phyloP scores from a whole-genome alignment of 495 filamentous ascomycete species.

The Staphylotrichum tortipilum region DNA sequence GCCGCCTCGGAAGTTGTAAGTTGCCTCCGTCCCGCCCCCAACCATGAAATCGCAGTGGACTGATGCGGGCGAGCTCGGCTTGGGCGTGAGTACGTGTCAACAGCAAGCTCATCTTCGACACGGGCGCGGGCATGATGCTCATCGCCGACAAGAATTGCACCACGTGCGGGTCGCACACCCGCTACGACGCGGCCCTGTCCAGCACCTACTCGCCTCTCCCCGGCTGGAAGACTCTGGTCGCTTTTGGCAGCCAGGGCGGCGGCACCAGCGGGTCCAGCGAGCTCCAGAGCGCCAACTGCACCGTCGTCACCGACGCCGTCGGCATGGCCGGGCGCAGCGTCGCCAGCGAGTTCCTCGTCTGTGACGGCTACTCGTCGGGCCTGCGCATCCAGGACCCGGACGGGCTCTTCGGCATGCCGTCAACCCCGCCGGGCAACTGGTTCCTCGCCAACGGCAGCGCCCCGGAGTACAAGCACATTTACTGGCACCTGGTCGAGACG shows the following conservation, averaged over 20 bases:
- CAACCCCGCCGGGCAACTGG: not conserved
- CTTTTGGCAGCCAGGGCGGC: constrained; percentile 13
- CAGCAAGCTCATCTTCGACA: constrained; percentile 26
- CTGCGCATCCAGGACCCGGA: constrained; percentile 20
- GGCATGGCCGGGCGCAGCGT: constrained; percentile 12
- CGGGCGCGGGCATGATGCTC: constrained; percentile 14
- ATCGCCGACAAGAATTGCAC: constrained; percentile 19
- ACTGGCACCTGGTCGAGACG: constrained; percentile 10
- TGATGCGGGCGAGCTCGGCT: too few relatives aligned
- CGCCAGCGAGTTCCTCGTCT: constrained; percentile 18
- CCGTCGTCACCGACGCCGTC: constrained; percentile 20
- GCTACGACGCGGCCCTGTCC: constrained; percentile 13
- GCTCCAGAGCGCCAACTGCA: constrained; percentile 17
- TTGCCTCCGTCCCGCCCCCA: too few relatives aligned
- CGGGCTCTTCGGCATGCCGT: constrained; percentile 27
- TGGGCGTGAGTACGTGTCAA: too few relatives aligned
- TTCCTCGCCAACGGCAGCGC: not conserved
- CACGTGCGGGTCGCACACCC: constrained; percentile 9
- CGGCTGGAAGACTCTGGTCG: not conserved
- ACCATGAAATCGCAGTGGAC: too few relatives aligned
- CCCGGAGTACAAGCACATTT: not conserved
- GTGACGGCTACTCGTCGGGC: constrained; percentile 15
- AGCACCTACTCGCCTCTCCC: constrained; percentile 12
- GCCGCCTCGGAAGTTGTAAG: constrained; percentile 20
- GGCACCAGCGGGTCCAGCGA: constrained; percentile 9